phyloP scores from a whole-genome alignment of 352 stramenopile genomes.

The Blastocystis sp. region DNA sequence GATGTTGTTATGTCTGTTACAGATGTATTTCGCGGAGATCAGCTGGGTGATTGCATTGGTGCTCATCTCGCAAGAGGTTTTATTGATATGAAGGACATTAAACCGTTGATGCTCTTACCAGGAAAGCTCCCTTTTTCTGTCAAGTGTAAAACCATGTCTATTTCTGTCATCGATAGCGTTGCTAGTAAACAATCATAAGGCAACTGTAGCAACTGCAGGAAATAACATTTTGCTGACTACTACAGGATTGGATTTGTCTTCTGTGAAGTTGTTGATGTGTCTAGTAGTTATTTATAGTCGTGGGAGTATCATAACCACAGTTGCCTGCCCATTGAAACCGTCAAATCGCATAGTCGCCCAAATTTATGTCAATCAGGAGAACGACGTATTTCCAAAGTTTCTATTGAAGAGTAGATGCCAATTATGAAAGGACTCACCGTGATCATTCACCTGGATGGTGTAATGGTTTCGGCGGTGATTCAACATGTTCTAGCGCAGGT shows the following conservation, averaged over 20 bases:
- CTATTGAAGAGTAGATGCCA: neutral
- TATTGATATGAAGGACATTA: neutral
- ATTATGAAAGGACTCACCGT: conserved; percentile 46
- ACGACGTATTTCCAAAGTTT: neutral
- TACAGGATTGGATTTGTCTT: neutral
- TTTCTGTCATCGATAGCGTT: conserved; percentile 65
- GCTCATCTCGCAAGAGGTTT: neutral
- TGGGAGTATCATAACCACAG: neutral
- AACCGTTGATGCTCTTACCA: conserved; percentile 66
- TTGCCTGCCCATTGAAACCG: neutral
- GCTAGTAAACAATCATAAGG: conserved; percentile 72
- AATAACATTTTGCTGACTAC: conserved; percentile 76
- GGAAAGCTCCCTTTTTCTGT: conserved; percentile 68
- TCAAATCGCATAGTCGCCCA: neutral
- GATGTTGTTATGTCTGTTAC: conserved; percentile 57
- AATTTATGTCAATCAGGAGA: neutral
- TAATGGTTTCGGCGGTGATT: neutral
- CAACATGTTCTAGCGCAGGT: neutral
- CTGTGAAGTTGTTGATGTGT: neutral
- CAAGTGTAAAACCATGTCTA: conserved; percentile 1
- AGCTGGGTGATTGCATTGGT: conserved; percentile 17
- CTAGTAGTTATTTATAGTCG: neutral
- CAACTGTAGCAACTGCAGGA: conserved; percentile 71
- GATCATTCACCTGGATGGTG: neutral
- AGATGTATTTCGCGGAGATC: neutral